Evolutionary conservation across 257 asterid genomes (phyloP).

Genomic region (Nicotiana undulata): DNA sequence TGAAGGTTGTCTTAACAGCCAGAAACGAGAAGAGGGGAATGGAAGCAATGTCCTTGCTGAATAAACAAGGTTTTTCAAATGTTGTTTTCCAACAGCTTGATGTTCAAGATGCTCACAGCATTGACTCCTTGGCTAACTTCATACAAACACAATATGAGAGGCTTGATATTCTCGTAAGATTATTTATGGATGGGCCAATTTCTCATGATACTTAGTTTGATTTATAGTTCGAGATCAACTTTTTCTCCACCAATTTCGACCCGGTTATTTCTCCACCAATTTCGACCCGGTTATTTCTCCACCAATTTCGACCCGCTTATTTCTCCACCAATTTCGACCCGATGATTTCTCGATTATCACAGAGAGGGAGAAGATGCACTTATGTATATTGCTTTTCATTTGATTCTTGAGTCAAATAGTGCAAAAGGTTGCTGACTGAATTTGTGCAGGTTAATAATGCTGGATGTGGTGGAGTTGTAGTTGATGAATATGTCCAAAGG

Average conservation of each 20-base stretch:
- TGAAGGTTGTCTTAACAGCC: conserved; percentile 56
- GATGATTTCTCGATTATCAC: no score
- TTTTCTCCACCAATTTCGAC: no score
- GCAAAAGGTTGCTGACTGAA: neutral
- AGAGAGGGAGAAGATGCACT: no score
- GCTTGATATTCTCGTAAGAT: conserved; percentile 62
- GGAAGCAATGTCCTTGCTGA: conserved; percentile 43
- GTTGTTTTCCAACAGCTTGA: conserved; percentile 72
- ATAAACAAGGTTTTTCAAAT: conserved; percentile 47
- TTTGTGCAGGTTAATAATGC: conserved; percentile 70
- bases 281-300: no score
- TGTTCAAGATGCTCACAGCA: conserved; percentile 53
- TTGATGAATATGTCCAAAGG: conserved; percentile 55
- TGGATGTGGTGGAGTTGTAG: conserved; percentile 66
- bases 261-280: no score
- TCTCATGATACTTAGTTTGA: no score
- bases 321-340: no score
- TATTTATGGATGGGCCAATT: neutral
- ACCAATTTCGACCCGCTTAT: no score
- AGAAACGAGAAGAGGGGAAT: conserved; percentile 49
- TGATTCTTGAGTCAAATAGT: neutral
- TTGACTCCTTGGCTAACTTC: conserved; percentile 34
- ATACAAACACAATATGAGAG: conserved; percentile 40
- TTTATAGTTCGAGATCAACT: no score
- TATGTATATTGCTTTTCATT: neutral